These are phyloP conservation scores for Didymella sp. DNA, from an alignment of 2,329 filamentous ascomycete species.

Conservation along the genomic window DNA sequence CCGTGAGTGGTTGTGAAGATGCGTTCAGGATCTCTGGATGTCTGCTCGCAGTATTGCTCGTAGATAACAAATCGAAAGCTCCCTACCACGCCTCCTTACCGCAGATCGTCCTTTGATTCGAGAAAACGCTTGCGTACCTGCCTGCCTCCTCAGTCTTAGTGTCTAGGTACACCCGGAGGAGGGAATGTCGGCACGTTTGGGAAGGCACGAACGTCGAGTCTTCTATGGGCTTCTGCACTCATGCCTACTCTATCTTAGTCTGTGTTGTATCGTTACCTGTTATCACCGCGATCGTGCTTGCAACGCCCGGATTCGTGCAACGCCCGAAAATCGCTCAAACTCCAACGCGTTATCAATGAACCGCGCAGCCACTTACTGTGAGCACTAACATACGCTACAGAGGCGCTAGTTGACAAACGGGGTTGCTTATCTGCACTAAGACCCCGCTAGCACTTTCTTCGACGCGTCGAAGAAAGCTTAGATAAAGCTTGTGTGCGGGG, in stretches of 20 bases:
- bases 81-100: neutral
- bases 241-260: too few relatives aligned
- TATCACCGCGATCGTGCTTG: neutral
- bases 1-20: neutral
- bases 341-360: slow-evolving; percentile 3
- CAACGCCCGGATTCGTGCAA: neutral
- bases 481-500: slow-evolving; percentile 9
- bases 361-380: too few relatives aligned
- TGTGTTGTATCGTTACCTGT: too few relatives aligned
- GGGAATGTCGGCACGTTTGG: too few relatives aligned
- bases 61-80: too few relatives aligned
- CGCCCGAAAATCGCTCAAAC: slow-evolving; percentile 6
- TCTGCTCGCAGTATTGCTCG: too few relatives aligned
- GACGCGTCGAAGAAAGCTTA: slow-evolving; percentile 8
- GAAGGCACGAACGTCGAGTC: too few relatives aligned
- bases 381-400: neutral
- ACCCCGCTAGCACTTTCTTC: neutral
- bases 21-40: neutral
- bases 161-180: too few relatives aligned
- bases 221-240: too few relatives aligned
- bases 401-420: neutral
- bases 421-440: slow-evolving; percentile 7
- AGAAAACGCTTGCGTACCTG: neutral
- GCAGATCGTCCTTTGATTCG: neutral
- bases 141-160: too few relatives aligned